These are phyloP conservation scores for Rachicladosporium sp. DNA, from an alignment of 2,329 filamentous ascomycete species.

Conservation along the genomic window DNA sequence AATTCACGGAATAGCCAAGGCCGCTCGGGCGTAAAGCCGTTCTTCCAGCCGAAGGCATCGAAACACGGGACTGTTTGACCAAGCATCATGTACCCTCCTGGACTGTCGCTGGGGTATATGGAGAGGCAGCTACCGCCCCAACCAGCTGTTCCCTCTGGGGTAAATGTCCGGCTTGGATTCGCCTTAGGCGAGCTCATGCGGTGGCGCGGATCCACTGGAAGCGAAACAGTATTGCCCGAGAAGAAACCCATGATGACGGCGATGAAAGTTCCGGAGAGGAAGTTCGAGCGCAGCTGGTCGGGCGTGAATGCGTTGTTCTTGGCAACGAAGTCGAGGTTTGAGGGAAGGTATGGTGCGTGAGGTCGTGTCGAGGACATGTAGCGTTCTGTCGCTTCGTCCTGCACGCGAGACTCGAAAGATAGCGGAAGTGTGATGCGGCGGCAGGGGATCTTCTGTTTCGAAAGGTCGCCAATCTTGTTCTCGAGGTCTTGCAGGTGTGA, in stretches of 20 bases:
- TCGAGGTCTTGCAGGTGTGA: constrained; percentile 28
- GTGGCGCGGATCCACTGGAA: constrained; percentile 44
- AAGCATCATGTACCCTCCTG: constrained; percentile 36
- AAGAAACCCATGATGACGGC: constrained; percentile 45
- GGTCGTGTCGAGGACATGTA: constrained; percentile 51
- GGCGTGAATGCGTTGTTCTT: constrained; percentile 42
- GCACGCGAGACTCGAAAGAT: constrained; percentile 30
- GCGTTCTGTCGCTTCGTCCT: constrained; percentile 42
- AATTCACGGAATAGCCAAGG: constrained; percentile 48
- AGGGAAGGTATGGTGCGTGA: constrained; percentile 50
- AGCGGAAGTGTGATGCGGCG: constrained; percentile 32
- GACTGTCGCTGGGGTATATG: constrained; percentile 45
- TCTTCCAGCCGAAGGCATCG: constrained; percentile 42
- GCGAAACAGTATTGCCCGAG: constrained; percentile 39
- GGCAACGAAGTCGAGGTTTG: constrained; percentile 47
- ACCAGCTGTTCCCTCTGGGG: constrained; percentile 42
- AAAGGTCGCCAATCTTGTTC: constrained; percentile 30
- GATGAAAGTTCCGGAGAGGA: constrained; percentile 39
- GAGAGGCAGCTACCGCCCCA: constrained; percentile 45
- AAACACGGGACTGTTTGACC: constrained; percentile 39
- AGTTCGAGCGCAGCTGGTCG: constrained; percentile 39
- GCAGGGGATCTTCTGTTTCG: constrained; percentile 28
- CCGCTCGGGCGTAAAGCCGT: constrained; percentile 31
- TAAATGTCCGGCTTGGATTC: constrained; percentile 45
- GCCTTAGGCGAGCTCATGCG: constrained; percentile 43